Evolutionary conservation across 1,139 yeast genomes (phyloP).

Genomic region (Saccharomyces uvarum): DNA sequence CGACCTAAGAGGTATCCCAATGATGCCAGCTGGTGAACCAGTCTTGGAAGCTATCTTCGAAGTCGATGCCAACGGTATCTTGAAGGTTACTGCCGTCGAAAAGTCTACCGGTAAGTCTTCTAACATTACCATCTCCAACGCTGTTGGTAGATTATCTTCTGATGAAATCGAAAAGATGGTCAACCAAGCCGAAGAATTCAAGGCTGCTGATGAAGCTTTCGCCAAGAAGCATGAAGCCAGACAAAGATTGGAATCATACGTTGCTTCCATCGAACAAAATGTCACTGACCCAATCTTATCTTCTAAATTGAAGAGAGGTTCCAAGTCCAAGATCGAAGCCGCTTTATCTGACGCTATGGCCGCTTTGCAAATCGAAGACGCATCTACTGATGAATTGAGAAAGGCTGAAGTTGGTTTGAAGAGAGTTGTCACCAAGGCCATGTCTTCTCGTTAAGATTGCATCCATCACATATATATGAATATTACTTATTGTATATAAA

Average conservation of each 20-base stretch:
- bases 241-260: conserved; percentile 97
- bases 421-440: conserved; percentile 97
- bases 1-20: conserved; percentile 95
- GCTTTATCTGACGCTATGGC: conserved; percentile 97
- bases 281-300: conserved; percentile 96
- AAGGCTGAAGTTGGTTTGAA: conserved; percentile 96
- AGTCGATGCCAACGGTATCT: conserved; percentile 98
- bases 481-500: conserved; percentile 1
- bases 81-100: conserved; percentile 96
- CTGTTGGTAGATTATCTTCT: conserved; percentile 93
- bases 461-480: not conserved
- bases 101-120: conserved; percentile 97
- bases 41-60: conserved; percentile 96
- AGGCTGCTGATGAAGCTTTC: conserved; percentile 96
- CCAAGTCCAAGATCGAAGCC: conserved; percentile 93
- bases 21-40: conserved; percentile 98
- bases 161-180: conserved; percentile 97
- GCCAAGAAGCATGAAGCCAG: conserved; percentile 98
- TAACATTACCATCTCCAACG: conserved; percentile 97
- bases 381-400: conserved; percentile 92
- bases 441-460: conserved; percentile 79
- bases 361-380: conserved; percentile 91
- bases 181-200: conserved; percentile 95
- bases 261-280: conserved; percentile 89
- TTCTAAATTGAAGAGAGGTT: conserved; percentile 92